Evolutionary conservation across 768 basidiomycete species (phyloP).

Genomic region (Leccinum longicurvipes): DNA sequence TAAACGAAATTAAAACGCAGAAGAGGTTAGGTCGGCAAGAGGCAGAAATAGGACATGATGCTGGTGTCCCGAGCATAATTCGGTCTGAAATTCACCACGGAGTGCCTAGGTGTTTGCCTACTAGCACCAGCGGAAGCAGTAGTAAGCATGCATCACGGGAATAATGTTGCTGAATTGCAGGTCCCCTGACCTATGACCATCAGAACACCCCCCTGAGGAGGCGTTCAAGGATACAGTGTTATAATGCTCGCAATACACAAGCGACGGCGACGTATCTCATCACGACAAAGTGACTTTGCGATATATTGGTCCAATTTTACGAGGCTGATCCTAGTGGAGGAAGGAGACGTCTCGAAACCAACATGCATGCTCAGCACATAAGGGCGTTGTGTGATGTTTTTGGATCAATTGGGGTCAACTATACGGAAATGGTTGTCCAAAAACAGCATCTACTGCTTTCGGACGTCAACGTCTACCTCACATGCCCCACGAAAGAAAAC

Average conservation of each 20-base stretch:
- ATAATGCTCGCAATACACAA: not conserved
- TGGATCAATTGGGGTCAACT: slow-evolving; percentile 19
- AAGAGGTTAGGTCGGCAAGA: not conserved
- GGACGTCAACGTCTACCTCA: slow-evolving; percentile 1
- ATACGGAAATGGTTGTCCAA: slow-evolving; percentile 18
- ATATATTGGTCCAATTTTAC: not conserved
- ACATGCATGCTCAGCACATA: not conserved
- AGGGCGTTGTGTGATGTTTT: slow-evolving; percentile 6
- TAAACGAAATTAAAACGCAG: no score
- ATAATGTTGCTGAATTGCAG: not conserved
- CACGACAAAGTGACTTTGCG: not conserved
- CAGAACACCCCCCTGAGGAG: not conserved
- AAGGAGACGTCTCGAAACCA: not conserved
- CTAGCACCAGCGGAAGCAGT: not conserved
- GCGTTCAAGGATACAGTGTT: not conserved
- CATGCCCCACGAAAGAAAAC: not conserved
- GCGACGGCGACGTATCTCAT: not conserved
- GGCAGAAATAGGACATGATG: not conserved
- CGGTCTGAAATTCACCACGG: no score
- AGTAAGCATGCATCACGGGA: not conserved
- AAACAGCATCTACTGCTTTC: slow-evolving; percentile 25
- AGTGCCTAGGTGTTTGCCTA: not conserved
- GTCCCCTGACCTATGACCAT: not conserved
- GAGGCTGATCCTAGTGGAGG: not conserved
- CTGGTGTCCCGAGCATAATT: not conserved